These are phyloP conservation scores for Cyphellophora attinorum DNA, from an alignment of 2,329 filamentous ascomycete species.

Conservation along the genomic window DNA sequence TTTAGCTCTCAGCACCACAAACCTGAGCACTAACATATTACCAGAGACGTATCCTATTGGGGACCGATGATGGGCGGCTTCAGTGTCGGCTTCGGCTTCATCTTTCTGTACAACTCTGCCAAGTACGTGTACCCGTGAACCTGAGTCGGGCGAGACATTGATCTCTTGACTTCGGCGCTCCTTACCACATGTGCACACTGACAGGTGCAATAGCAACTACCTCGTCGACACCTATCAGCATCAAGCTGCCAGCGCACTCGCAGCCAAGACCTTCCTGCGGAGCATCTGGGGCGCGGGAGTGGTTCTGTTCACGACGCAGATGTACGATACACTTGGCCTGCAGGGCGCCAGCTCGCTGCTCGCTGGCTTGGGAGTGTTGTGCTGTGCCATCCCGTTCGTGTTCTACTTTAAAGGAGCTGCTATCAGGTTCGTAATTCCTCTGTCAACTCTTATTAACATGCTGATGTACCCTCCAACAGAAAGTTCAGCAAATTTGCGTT, in stretches of 20 bases:
- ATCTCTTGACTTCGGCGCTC: too few species aligned
- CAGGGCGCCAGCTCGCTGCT: conserved; percentile 68
- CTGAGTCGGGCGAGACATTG: too few species aligned
- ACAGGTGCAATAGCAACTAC: too few species aligned
- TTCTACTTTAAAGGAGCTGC: conserved; percentile 69
- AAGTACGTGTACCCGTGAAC: too few species aligned
- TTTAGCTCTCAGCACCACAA: too few species aligned
- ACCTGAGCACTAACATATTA: too few species aligned
- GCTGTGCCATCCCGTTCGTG: conserved; percentile 71
- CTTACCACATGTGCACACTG: too few species aligned
- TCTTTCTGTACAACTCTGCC: conserved; percentile 72
- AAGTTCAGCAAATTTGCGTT: conserved; percentile 65
- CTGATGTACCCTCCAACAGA: too few species aligned
- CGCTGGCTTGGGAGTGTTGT: conserved; percentile 64
- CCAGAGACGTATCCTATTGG: conserved; percentile 58
- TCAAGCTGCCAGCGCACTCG: conserved; percentile 76
- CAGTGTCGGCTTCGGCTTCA: conserved; percentile 69
- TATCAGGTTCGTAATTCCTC: too few species aligned
- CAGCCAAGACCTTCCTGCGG: conserved; percentile 76
- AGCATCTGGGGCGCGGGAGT: conserved; percentile 76
- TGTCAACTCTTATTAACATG: too few species aligned
- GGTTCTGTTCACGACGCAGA: conserved; percentile 73
- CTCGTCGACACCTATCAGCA: conserved; percentile 72
- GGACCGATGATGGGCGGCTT: conserved; percentile 64
- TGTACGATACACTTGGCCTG: conserved; percentile 63